Evolutionary conservation across 2,329 filamentous ascomycete species (phyloP), one percentile per base, ranked within the genome.

Genomic region (Penicillium polonicum): DNA sequence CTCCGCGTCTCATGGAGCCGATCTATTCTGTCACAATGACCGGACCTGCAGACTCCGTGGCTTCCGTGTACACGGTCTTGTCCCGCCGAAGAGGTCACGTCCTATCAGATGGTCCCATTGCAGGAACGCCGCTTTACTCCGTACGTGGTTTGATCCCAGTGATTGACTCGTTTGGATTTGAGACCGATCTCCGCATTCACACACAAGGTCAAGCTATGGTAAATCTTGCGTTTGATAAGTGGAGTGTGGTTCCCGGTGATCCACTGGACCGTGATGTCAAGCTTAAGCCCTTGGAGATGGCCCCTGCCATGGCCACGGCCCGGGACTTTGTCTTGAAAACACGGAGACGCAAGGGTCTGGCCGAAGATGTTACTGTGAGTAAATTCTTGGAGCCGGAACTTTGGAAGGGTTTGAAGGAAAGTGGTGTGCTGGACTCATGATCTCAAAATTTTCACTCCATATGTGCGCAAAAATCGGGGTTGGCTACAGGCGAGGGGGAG

Each of bases 321-420:
- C 83, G 94, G 60, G 94, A 99, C 75, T 97, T 99, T 76, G 92
- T 97, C 53, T 83, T 97, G 61, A 99, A 99, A 84, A 99, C 94
- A 10, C 84, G 94, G 66, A 82, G 92, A 70, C 85, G 94, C 65
- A 99, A 99, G 83, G 94, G 94, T 2, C 76, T 99, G 61, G 93
- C 91, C 61, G 94, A 97, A 80, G 94, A 97, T 74, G 91, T 97
- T 41, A 93, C 89, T 31, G 92, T 97, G 55, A 92, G 91, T 74
- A 97, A 96, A 72, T 99, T 97, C 78, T 79, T 99, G 63, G 94
- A 99, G 79, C 91, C 92, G 1, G 94, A 97, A 74, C 86, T 97
- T 60, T 96, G 95, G 79, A 87, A 88, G 74, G 90, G 86, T 65
- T 78, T 97, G 70, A 90, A 91, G 78, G 92, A 96, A 76, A 94